phyloP scores from a whole-genome alignment of 495 filamentous ascomycete genomes.

The Talaromyces borbonicus region DNA sequence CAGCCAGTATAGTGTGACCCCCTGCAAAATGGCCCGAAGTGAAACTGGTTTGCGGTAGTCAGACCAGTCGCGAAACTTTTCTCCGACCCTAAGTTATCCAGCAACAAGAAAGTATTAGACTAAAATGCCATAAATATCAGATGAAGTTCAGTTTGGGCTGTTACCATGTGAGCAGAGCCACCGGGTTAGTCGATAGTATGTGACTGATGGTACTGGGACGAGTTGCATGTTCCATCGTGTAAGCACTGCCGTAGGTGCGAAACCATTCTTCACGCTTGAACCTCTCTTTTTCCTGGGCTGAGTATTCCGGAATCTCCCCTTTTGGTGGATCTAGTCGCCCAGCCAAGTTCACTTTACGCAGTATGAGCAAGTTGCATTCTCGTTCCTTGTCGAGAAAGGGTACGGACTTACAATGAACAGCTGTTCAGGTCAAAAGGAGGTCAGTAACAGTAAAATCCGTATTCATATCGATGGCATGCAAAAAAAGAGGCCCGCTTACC shows the following conservation, averaged over 20 bases:
- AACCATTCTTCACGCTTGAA: constrained; percentile 17
- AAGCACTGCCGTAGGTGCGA: constrained; percentile 27
- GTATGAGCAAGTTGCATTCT: not conserved
- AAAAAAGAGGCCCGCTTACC: constrained; percentile 4
- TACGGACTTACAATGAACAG: constrained; percentile 11
- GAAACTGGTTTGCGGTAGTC: constrained; percentile 28
- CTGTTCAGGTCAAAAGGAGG: no score
- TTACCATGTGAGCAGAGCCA: constrained; percentile 48
- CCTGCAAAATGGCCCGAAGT: constrained; percentile 38
- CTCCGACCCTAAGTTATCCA: constrained; percentile 43
- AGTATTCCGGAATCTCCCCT: constrained; percentile 7
- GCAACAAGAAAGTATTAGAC: no score
- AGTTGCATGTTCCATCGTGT: constrained; percentile 43
- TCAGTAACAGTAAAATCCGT: no score
- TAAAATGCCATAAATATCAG: no score
- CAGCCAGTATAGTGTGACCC: constrained; percentile 48
- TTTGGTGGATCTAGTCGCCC: not conserved
- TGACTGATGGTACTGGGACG: constrained; percentile 43
- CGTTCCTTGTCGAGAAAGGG: no score
- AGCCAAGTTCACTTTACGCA: constrained; percentile 11
- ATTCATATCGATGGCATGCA: no score
- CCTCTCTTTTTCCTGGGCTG: constrained; percentile 11
- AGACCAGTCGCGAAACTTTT: constrained; percentile 50
- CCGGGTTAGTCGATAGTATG: constrained; percentile 38
- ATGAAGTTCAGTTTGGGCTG: not conserved